Base-by-base conservation (phyloP, 2,329 filamentous ascomycete species). In the Pseudogymnoascus sp. region DNA sequence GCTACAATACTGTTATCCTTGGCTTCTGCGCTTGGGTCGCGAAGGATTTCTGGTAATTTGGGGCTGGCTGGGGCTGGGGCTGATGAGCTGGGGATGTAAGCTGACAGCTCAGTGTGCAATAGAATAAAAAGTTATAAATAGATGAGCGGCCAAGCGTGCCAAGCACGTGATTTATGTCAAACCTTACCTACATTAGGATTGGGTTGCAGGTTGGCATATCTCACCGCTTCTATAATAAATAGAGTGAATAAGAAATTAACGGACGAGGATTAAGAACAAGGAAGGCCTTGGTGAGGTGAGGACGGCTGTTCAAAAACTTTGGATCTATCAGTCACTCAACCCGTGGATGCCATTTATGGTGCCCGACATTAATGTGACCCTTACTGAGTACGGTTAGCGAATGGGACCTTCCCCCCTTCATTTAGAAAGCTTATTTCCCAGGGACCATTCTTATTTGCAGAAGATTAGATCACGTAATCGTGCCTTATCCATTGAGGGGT, bases 1-100 rank as follows among this genome's bases (percentile, higher is more conserved):
- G n/a, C 49, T 16, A 33, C 49, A 33, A 55, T 33, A 49, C 23
- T 2, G 16, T 52, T 30, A 30, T 16, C 4, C n/a, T 19, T 33
- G 28, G 49, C 49, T 28, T 19, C n/a, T 19, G n/a, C 49, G 49
- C 49, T 55, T 55, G 49, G 49, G 49, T 30, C 49, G 4, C 28
- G 49, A 55, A 55, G 49, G 49, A 55, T 55, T 55, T 55, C 25
- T 19, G 49, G 49, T 55, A 55, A 55, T 55, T 55, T 33, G 25
- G 49, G 49, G 28, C 25, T 55, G 49, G 49, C 22, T 49, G 23
- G 42, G 42, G 28, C 25, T 55, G 49, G 49, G 49, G 49, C 25
- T 33, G 49, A 55, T 55, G 25, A 52, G 45, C 25, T 52, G 45
- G 25, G 45, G 14, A 28, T 52, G 45, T 52, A 55, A 55, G 49